Percentiles rank a stretch among this genome's conserved stretches.
Conservation (phyloP, 75 land plant species). For the Selaginella moellendorffii region DNA sequence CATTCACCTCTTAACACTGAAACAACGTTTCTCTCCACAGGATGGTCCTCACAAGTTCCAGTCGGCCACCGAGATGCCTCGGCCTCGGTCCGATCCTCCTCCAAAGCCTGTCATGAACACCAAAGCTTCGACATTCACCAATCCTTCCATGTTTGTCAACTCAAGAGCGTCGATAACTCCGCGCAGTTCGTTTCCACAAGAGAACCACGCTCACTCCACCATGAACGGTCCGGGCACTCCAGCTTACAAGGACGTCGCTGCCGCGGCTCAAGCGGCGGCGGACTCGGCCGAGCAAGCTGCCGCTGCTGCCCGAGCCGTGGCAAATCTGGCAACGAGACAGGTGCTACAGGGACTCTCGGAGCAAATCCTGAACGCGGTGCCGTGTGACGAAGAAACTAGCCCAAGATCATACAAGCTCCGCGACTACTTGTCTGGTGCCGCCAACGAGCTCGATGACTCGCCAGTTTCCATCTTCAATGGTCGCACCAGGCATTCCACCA, state of each 20-base stretch:
- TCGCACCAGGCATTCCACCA: background rate
- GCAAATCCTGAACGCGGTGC: background rate
- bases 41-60: background rate
- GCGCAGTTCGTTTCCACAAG: too few relatives aligned
- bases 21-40: background rate
- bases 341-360: background rate
- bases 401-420: background rate
- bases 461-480: background rate
- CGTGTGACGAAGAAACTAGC: background rate
- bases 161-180: too few relatives aligned
- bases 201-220: too few relatives aligned
- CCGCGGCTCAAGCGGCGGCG: constrained; percentile 52
- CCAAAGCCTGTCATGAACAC: too few relatives aligned
- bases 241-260: constrained; percentile 38
- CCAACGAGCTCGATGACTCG: background rate
- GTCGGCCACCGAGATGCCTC: background rate
- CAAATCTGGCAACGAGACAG: constrained; percentile 30
- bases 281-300: constrained; percentile 59
- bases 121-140: too few relatives aligned
- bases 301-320: constrained; percentile 66
- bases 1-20: too few relatives aligned
- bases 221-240: too few relatives aligned
- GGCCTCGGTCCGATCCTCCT: too few relatives aligned
- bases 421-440: background rate
- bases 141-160: too few relatives aligned